These are phyloP conservation scores for Trichomonas gallinae DNA, from an alignment of 208 protist genomes.

Conservation along the genomic window DNA sequence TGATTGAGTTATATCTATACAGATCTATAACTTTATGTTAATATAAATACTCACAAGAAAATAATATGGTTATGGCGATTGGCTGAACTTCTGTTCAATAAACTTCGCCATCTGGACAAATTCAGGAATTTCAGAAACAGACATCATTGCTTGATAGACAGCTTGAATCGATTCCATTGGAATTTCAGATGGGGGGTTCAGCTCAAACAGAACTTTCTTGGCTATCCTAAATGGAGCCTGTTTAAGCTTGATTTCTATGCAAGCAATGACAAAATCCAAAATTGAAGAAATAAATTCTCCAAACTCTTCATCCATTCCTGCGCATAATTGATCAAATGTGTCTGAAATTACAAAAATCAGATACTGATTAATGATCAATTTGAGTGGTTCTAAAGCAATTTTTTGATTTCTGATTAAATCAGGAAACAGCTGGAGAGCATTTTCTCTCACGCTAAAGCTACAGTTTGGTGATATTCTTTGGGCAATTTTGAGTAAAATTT, in stretches of 20 bases:
- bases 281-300: background rate
- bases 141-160: background rate
- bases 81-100: too few relatives aligned
- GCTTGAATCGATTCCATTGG: background rate
- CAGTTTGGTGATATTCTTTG: background rate
- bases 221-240: background rate
- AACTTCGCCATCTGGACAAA: too few relatives aligned
- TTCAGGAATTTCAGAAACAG: too few relatives aligned
- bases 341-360: background rate
- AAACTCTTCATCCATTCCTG: background rate
- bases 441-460: background rate
- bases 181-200: background rate
- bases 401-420: background rate
- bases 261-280: background rate
- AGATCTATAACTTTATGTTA: too few relatives aligned
- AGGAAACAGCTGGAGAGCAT: background rate
- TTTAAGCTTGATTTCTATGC: background rate
- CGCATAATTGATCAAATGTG: background rate
- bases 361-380: background rate
- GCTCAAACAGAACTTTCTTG: background rate
- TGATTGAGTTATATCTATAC: too few relatives aligned
- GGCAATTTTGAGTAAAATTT: background rate
- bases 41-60: too few relatives aligned
- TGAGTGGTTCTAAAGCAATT: background rate
- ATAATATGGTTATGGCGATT: too few relatives aligned